These are phyloP conservation scores for Samsoniella hepiali DNA, from an alignment of 2,329 filamentous ascomycete genomes.

Conservation along the genomic window DNA sequence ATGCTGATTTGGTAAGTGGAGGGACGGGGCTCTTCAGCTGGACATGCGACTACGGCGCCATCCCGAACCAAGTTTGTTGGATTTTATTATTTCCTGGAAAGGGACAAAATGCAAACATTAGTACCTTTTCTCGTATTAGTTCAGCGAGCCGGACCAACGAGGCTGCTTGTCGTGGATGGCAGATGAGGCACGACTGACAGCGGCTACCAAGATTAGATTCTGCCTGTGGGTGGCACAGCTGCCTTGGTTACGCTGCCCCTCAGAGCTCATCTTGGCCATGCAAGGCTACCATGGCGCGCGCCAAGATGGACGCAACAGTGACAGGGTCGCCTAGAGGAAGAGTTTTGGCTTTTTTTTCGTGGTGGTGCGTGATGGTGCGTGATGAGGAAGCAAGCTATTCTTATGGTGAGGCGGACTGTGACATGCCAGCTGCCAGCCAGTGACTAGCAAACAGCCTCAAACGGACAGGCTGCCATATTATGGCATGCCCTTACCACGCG, in stretches of 20 bases:
- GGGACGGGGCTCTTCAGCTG: slow-evolving; percentile 12
- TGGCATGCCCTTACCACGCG: no score
- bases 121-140: background rate
- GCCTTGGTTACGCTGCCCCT: slow-evolving; percentile 12
- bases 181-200: background rate
- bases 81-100: background rate
- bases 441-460: background rate
- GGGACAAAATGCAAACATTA: background rate
- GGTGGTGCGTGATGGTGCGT: background rate
- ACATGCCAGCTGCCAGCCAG: background rate
- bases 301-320: background rate
- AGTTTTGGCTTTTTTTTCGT: background rate
- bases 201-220: background rate
- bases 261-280: background rate
- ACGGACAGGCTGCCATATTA: background rate
- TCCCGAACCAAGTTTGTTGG: background rate
- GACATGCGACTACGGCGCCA: slow-evolving; percentile 2
- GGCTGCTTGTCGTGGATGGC: background rate
- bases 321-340: background rate
- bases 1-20: slow-evolving; percentile 10
- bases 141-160: background rate
- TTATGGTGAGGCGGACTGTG: background rate
- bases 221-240: slow-evolving; percentile 11
- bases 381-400: background rate
- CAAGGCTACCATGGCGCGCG: slow-evolving; percentile 11